Evolutionary conservation across 306 rosid genomes (phyloP).

Genomic region (Sindora glabra): DNA sequence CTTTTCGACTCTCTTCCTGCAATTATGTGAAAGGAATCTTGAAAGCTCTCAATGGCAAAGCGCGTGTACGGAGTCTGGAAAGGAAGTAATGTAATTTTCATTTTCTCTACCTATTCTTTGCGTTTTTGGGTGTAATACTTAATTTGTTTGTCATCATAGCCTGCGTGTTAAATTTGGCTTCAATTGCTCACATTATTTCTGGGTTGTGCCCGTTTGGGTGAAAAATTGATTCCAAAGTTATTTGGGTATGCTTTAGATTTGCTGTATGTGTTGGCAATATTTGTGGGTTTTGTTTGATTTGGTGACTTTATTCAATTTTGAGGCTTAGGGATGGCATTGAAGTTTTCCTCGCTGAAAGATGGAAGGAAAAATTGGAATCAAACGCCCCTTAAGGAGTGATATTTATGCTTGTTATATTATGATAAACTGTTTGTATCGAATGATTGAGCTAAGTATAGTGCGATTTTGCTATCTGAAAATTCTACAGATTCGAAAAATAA

Average conservation of each 20-base stretch:
- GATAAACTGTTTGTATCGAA: background rate
- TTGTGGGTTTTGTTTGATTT: slow-evolving; percentile 5
- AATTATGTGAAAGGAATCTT: slow-evolving; percentile 11
- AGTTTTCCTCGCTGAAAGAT: slow-evolving; percentile 12
- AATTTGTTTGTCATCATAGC: too few species aligned
- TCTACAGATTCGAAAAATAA: background rate
- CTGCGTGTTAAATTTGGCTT: too few species aligned
- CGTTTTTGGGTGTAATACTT: slow-evolving; percentile 12
- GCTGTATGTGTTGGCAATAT: background rate
- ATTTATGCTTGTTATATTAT: background rate
- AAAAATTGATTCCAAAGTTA: too few species aligned
- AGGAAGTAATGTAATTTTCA: slow-evolving; percentile 74
- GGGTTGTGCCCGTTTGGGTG: too few species aligned
- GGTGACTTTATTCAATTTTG: background rate
- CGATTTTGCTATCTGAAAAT: background rate
- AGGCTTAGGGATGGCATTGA: background rate
- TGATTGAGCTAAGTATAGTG: slow-evolving; percentile 10
- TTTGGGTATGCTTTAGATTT: slow-evolving; percentile 31
- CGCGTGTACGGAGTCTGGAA: slow-evolving; percentile 89
- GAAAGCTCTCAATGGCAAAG: slow-evolving; percentile 50
- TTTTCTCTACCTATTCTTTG: background rate
- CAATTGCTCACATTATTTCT: too few species aligned
- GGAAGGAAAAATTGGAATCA: background rate
- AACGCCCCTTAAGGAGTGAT: background rate
- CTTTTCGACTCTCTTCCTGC: slow-evolving; percentile 27